Base-by-base conservation (phyloP, 139 green algal genomes). In the Coelastrella sp. region DNA sequence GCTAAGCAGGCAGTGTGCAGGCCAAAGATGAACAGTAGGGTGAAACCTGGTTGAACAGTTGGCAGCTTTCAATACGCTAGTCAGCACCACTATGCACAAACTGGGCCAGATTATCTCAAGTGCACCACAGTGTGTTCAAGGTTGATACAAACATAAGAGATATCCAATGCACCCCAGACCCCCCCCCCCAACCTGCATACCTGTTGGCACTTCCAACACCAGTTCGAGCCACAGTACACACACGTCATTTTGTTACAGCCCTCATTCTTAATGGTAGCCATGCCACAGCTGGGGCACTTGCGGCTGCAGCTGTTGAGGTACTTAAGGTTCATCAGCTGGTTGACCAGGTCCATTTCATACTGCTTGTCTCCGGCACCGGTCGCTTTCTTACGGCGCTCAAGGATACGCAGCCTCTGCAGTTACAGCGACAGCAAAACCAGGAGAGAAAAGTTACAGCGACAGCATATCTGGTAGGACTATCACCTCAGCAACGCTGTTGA, bases 191-290 rank as follows among this genome's bases (percentile, higher is more conserved):
- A 20, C 7, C 66, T n/a, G 27, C 66, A n/a, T 49, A 80, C 78
- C 76, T 86, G 76, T n/a, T 86, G 5, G 70, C 92, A 94, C 56
- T 58, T 57, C 81, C 86, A 94, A 76, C 92, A 94, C 81, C 91
- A 95, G 20, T 59, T 58, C 15, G 83, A 65, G 7, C 85, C 68
- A 92, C 97, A 99, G 87, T 93, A 92, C 73, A 68, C 49, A 93
- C 97, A 99, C 1, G 88, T 93, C 92, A 99, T 97, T 92, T 99
- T 98, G 93, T 99, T 99, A 95, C 97, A 99, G 72, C 95, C 96
- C 85, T 94, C 94, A 27, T 83, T 92, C 84, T 95, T 96, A 70
- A 95, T 84, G 15, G 96, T 96, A 15, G 92, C 95, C 91, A 95
- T 96, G 81, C 89, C 73, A 91, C 96, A 98, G 15, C 58, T 35